Evolutionary conservation across 2,329 filamentous ascomycete genomes (phyloP), one percentile per base, ranked within the genome.

Genomic region (Pseudocercospora vitis): DNA sequence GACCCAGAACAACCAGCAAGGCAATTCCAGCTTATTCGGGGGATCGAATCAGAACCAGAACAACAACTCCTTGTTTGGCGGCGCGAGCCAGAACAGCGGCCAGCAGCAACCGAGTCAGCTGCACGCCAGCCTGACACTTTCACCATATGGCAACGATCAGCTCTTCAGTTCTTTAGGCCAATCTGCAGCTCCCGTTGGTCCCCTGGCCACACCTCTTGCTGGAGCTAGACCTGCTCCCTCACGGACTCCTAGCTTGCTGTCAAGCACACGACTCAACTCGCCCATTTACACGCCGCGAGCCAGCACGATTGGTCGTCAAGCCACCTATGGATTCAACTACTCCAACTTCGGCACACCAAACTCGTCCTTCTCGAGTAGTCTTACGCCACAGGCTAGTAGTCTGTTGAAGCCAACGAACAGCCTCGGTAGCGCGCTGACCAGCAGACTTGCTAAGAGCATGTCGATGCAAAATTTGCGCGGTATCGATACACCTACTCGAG

Each of bases 281-380:
- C 89, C 91, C 0, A 83, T 84, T 42, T 89, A 89, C 28, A 85
- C 88, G 7, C 87, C 87, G 18, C 87, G 91, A 49, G 60, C 59
- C 14, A 63, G 65, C 45, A 59, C 61, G 8, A 24, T 66, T 24
- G 64, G 65, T n/a, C 55, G 64, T 19, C 59, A 51, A 18, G 57
- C 49, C 40, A 90, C 89, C 4, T 96, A 89, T 68, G 92, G 92
- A 2, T 95, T 96, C 70, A 91, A 88, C 1, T 96, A 96, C 73
- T 66, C 91, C 60, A 91, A 86, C 2, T 96, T 95, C 64, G 90
- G 89, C 39, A 91, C 88, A 1, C 91, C 92, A 4, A 84, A 78
- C 29, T 69, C 67, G 23, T 63, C 63, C 4, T 68, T 55, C 51
- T 65, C 61, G 18, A 57, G 59, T 31, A 89, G 86, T 70, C 87